A percentile compares a stretch with the other conserved stretches of the same genome.
These are phyloP conservation scores for Clathrospora elynae DNA, from an alignment of 2,329 filamentous ascomycete species.

Conservation along the genomic window DNA sequence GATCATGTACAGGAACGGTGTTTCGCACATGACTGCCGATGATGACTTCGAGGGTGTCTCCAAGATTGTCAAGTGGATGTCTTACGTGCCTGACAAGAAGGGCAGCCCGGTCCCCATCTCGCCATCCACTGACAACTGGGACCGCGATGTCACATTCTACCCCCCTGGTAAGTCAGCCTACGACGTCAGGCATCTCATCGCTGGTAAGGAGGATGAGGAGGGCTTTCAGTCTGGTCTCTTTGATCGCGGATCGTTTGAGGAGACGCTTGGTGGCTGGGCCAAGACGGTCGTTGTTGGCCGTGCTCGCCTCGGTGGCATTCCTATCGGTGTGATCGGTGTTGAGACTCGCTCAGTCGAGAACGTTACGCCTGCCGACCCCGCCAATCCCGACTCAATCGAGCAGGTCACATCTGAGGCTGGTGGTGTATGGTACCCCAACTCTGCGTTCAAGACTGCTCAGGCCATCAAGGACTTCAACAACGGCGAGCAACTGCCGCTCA, in stretches of 20 bases:
- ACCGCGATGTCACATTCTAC: constrained; percentile 84
- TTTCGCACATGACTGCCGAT: constrained; percentile 96
- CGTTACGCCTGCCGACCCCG: constrained; percentile 92
- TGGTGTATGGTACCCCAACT: constrained; percentile 99
- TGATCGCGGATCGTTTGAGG: constrained; percentile 94
- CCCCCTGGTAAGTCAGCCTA: constrained; percentile 83
- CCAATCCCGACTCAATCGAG: constrained; percentile 98
- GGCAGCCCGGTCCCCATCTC: constrained; percentile 91
- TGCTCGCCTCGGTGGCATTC: constrained; percentile 94
- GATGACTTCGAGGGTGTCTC: constrained; percentile 98
- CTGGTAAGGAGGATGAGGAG: constrained; percentile 81
- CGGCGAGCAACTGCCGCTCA: constrained; percentile 94
- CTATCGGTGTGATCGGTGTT: constrained; percentile 96
- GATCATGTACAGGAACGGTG: constrained; percentile 99
- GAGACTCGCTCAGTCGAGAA: constrained; percentile 97
- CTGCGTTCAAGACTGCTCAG: constrained; percentile 98
- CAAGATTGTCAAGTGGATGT: constrained; percentile 98
- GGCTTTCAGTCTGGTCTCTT: constrained; percentile 92
- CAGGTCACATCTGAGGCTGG: constrained; percentile 93
- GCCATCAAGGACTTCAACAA: constrained; percentile 99
- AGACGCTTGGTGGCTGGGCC: constrained; percentile 95
- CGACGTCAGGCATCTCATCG: constrained; percentile 93
- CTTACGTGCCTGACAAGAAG: constrained; percentile 95
- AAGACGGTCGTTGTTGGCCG: constrained; percentile 95
- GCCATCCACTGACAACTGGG: constrained; percentile 83